phyloP scores from a whole-genome alignment of 1,139 yeast genomes.

The Schwanniomyces etchellsii region DNA sequence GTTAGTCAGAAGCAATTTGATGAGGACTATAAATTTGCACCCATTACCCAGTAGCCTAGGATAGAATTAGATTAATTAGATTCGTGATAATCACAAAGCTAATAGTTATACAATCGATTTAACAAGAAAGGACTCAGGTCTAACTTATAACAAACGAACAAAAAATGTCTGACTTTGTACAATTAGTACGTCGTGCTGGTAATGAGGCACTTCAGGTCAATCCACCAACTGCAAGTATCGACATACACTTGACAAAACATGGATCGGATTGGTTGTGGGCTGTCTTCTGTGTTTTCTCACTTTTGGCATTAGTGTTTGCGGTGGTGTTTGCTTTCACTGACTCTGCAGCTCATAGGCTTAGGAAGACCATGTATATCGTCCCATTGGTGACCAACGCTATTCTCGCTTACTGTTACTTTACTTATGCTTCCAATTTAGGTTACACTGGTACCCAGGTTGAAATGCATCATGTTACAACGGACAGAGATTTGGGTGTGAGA shows the following conservation, averaged over 20 bases:
- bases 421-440: slow-evolving; percentile 66
- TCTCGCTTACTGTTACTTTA: slow-evolving; percentile 50
- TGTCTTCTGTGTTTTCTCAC: slow-evolving; percentile 45
- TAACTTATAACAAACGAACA: too few relatives aligned
- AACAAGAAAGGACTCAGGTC: too few relatives aligned
- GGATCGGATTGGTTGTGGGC: slow-evolving; percentile 76
- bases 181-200: slow-evolving; percentile 12
- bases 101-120: too few relatives aligned
- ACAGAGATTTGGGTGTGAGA: slow-evolving; percentile 37
- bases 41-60: background rate
- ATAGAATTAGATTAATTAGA: background rate
- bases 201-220: slow-evolving; percentile 50
- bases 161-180: background rate
- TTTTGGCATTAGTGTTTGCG: slow-evolving; percentile 37
- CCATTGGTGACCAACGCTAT: slow-evolving; percentile 43
- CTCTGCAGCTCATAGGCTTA: slow-evolving; percentile 24
- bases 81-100: background rate
- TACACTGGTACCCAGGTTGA: slow-evolving; percentile 50
- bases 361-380: slow-evolving; percentile 38
- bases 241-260: slow-evolving; percentile 48
- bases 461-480: slow-evolving; percentile 46
- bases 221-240: slow-evolving; percentile 33
- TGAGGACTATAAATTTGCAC: slow-evolving; percentile 2
- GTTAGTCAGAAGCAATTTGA: too few relatives aligned
- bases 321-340: slow-evolving; percentile 33